Evolutionary conservation across 805 yeast genomes (phyloP), one percentile per base, ranked within the genome.

Genomic region (Ogataea allantospora): DNA sequence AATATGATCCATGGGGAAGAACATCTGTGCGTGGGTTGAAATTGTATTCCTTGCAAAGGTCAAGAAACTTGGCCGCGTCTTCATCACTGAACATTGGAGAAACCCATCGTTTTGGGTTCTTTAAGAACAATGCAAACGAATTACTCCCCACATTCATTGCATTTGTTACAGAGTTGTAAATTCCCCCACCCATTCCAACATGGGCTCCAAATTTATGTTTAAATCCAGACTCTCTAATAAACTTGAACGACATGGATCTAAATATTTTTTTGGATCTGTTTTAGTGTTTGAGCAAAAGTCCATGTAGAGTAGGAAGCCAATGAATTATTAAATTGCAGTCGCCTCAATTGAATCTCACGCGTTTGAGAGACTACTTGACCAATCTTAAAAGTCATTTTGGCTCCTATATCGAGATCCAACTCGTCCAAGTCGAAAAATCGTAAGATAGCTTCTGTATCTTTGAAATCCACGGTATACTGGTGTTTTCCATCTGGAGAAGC

Each of bases 1-100:
- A 80, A 58, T 89, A 93, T 16, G 95, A 88, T 1, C 96, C 98
- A 61, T 93, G 99, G 0, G 99, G 98, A 33, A 93, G 69, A 33
- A 88, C 73, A 54, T 89, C 96, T 17, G 81, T 83, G 38, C 73
- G 57, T 3, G 95, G 82, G 57, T 88, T 75, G 60, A 79, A 89
- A 2, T 80, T 77, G 55, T 71, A 70, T 38, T 75, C 63, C 37
- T 70, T 64, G 57, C 96, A 88, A 14, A 78, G 66, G 6, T 66
- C 65, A 44, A 72, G 73, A 64, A 93, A 93, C 44, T 77, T 75
- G 3, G 57, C 60, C 8, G 82, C 80, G 56, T 87, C 96, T 16
- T 77, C 81, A 12, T 70, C 70, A 10, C 80, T 71, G 45, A 80
- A 75, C 43, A 77, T 82, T 13, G 96, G 91, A 1, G 96, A 81